These are phyloP conservation scores for Amaranthus hypochondriacus DNA, from an alignment of 148 eudicot genomes.

Conservation along the genomic window DNA sequence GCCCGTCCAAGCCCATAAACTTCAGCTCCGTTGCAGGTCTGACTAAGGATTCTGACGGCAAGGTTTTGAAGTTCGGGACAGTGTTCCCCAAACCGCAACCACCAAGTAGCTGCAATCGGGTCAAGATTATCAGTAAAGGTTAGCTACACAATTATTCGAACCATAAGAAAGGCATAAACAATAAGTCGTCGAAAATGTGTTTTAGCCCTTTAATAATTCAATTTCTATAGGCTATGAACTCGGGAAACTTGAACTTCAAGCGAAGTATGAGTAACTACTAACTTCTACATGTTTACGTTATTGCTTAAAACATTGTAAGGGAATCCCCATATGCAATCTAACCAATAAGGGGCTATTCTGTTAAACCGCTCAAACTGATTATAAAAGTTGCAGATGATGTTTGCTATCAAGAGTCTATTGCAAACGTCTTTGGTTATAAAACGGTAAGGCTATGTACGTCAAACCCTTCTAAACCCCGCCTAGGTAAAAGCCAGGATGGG, in stretches of 20 bases:
- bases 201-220: background rate
- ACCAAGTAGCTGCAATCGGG: conserved; percentile 51
- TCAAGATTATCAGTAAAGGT: background rate
- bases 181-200: background rate
- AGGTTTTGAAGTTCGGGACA: conserved; percentile 64
- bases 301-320: background rate
- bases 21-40: conserved; percentile 59
- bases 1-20: conserved; percentile 44
- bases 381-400: too few relatives aligned
- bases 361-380: background rate
- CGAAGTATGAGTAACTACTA: background rate
- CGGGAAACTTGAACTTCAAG: background rate
- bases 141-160: background rate
- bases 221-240: background rate
- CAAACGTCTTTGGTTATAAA: too few relatives aligned
- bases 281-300: background rate
- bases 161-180: background rate
- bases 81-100: conserved; percentile 43
- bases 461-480: too few relatives aligned
- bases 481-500: too few relatives aligned
- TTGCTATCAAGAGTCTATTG: too few relatives aligned
- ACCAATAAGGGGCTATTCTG: background rate
- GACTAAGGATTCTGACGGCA: conserved; percentile 53
- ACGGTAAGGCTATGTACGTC: too few relatives aligned
- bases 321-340: background rate